phyloP scores from a whole-genome alignment of 2,329 filamentous ascomycete genomes.

The Cladorrhinum sp. region DNA sequence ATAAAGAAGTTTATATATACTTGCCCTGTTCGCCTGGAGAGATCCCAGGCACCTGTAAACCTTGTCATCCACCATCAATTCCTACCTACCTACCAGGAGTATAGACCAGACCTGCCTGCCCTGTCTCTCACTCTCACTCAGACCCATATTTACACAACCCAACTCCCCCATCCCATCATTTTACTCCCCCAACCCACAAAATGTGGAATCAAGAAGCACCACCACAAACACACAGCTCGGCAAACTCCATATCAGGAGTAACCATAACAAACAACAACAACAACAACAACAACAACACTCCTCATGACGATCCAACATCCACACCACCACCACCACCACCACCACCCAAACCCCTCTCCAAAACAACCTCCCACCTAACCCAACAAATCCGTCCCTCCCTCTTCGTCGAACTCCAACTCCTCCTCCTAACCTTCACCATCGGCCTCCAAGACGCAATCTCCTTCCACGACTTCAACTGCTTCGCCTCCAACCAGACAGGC shows the following conservation, averaged over 20 bases:
- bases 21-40: background rate
- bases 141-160: too few species aligned
- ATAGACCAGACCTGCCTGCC: background rate
- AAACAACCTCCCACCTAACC: background rate
- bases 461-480: slow-evolving; percentile 60
- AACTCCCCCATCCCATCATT: background rate
- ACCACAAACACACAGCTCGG: background rate
- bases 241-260: background rate
- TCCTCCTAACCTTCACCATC: slow-evolving; percentile 48
- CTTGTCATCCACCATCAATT: background rate
- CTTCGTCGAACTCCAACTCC: slow-evolving; percentile 45
- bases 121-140: background rate
- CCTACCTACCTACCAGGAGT: background rate
- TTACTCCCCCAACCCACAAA: background rate
- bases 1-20: background rate
- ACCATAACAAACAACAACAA: background rate
- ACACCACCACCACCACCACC: background rate
- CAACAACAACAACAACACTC: too few species aligned
- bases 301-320: background rate
- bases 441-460: slow-evolving; percentile 57
- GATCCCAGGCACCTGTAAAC: background rate
- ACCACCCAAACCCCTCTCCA: background rate
- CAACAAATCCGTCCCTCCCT: slow-evolving; percentile 36
- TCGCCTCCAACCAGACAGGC: slow-evolving; percentile 63
- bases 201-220: background rate